These are phyloP conservation scores for Murraya koenigii DNA, from an alignment of 345 rosid genomes.

Conservation along the genomic window DNA sequence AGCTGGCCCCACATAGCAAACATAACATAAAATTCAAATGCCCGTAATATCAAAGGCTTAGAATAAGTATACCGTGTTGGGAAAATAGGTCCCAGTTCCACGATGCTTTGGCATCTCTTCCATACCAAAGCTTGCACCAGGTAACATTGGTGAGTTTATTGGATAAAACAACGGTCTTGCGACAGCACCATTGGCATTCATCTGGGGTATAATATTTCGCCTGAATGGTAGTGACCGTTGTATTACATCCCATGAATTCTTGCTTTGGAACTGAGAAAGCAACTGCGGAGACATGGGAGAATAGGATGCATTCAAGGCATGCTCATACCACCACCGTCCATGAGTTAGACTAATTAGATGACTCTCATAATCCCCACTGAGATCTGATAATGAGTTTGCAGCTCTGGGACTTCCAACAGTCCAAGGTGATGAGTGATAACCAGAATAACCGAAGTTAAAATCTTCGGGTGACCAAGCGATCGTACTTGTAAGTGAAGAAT, in stretches of 20 bases:
- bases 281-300: constrained; percentile 41
- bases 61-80: constrained; percentile 51
- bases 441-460: constrained; percentile 33
- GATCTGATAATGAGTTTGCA: constrained; percentile 48
- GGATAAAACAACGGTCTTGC: constrained; percentile 46
- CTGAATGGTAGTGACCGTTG: constrained; percentile 44
- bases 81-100: constrained; percentile 89
- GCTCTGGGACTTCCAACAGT: constrained; percentile 28
- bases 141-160: constrained; percentile 43
- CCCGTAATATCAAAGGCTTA: constrained; percentile 12
- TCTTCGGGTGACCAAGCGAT: constrained; percentile 43
- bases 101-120: constrained; percentile 72
- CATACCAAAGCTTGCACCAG: constrained; percentile 45
- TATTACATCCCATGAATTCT: constrained; percentile 60
- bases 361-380: constrained; percentile 57
- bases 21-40: constrained; percentile 16
- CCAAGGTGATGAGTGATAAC: constrained; percentile 24
- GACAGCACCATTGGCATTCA: constrained; percentile 46
- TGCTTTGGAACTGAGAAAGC: constrained; percentile 44
- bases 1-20: constrained; percentile 11
- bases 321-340: constrained; percentile 48
- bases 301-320: constrained; percentile 35
- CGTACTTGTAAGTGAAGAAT: constrained; percentile 27
- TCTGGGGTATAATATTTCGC: constrained; percentile 34
- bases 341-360: constrained; percentile 41